Conservation (phyloP, 2,329 filamentous ascomycete species). For the Aspergillus aculeatinus region DNA sequence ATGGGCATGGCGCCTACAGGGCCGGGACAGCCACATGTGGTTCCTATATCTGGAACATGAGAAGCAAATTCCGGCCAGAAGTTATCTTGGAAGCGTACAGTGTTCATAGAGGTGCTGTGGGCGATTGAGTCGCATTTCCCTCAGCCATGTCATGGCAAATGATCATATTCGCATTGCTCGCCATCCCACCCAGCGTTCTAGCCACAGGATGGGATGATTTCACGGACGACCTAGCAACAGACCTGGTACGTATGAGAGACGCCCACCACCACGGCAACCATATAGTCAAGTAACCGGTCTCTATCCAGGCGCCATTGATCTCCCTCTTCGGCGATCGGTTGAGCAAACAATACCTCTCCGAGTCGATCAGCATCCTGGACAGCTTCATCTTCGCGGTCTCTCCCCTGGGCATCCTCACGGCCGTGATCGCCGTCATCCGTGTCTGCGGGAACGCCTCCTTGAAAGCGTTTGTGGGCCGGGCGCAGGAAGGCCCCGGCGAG, state of each 20-base stretch:
- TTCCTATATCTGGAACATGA: not conserved
- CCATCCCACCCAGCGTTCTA: slow-evolving; percentile 19
- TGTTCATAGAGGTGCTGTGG: not conserved
- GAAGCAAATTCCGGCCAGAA: not conserved
- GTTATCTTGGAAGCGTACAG: not conserved
- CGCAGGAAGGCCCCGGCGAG: slow-evolving; percentile 43
- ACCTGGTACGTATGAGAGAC: slow-evolving; percentile 31
- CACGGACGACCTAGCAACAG: slow-evolving; percentile 40
- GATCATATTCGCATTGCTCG: slow-evolving; percentile 17
- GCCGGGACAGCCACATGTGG: slow-evolving; percentile 7
- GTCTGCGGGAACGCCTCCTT: slow-evolving; percentile 47
- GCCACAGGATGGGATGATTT: slow-evolving; percentile 40
- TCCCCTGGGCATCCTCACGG: slow-evolving; percentile 49
- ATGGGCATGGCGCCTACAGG: slow-evolving; percentile 10
- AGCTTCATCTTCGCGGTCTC: slow-evolving; percentile 50
- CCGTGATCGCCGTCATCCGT: slow-evolving; percentile 46
- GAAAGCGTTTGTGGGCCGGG: slow-evolving; percentile 48
- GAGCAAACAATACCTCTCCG: slow-evolving; percentile 51
- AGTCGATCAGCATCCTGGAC: slow-evolving; percentile 43
- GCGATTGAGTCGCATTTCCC: not conserved
- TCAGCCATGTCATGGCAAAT: slow-evolving; percentile 7
- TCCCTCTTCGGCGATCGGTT: slow-evolving; percentile 49
- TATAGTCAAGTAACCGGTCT: too few species aligned
- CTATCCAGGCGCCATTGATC: slow-evolving; percentile 34
- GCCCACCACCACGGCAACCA: too few species aligned